Conservation (phyloP, 179 eudicot species). For the Monotropa hypopitys region DNA sequence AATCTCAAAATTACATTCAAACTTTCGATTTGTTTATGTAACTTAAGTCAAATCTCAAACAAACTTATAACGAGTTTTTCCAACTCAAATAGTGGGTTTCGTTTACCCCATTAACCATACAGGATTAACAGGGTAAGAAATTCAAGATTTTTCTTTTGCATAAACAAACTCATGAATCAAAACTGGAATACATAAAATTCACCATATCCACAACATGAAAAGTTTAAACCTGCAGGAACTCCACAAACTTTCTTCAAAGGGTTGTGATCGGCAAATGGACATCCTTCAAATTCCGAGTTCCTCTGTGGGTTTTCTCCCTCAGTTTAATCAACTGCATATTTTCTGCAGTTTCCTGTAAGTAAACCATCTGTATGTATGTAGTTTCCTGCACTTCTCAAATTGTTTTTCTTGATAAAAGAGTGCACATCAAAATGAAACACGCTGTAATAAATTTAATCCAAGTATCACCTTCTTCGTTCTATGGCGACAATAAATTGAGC, state of each 20-base stretch:
- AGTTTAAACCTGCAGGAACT: background rate
- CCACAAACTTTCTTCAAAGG: background rate
- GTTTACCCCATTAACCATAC: too few species aligned
- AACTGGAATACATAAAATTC: background rate
- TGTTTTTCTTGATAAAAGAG: background rate
- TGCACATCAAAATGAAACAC: background rate
- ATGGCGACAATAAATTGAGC: background rate
- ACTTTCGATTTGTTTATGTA: too few species aligned
- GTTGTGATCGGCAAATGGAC: background rate
- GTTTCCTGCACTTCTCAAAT: background rate
- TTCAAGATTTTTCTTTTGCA: background rate
- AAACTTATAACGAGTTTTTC: background rate
- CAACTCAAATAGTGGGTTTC: background rate
- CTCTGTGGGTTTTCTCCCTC: background rate
- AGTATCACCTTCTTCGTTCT: background rate
- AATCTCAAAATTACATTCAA: too few species aligned
- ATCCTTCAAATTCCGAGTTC: background rate
- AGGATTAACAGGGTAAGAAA: background rate
- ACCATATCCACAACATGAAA: background rate
- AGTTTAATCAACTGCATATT: background rate
- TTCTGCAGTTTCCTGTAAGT: too few species aligned
- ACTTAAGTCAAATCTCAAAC: too few species aligned
- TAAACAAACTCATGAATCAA: too few species aligned
- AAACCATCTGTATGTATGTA: background rate
- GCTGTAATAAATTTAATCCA: background rate